Evolutionary conservation across 2,329 filamentous ascomycete species (phyloP).

Genomic region (Verticillium nonalfalfae): DNA sequence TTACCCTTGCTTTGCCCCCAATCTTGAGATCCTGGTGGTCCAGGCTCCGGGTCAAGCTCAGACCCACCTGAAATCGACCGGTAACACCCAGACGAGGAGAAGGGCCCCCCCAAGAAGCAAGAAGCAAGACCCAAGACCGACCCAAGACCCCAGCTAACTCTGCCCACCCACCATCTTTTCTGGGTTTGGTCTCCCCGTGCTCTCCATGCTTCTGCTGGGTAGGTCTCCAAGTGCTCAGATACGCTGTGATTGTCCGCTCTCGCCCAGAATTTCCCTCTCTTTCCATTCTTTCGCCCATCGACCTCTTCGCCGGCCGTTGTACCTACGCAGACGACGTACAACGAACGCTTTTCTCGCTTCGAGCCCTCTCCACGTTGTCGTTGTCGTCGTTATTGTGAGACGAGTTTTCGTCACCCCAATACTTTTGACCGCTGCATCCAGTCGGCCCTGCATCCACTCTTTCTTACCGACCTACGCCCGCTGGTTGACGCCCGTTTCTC

Average conservation of each 20-base stretch:
- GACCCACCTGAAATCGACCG: neutral
- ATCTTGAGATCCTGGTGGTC: neutral
- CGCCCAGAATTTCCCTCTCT: neutral
- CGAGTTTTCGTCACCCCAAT: neutral
- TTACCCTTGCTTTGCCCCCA: neutral
- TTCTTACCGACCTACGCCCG: neutral
- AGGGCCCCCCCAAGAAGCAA: neutral
- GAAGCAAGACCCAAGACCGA: neutral
- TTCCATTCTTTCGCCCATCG: neutral
- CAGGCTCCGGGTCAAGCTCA: neutral
- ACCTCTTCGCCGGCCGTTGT: neutral
- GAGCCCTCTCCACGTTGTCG: neutral
- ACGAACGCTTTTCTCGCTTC: neutral
- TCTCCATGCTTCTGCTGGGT: neutral
- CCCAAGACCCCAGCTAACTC: neutral
- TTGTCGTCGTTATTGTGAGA: neutral
- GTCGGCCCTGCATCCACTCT: neutral
- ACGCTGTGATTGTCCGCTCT: neutral
- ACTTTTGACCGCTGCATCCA: neutral
- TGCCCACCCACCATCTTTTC: neutral
- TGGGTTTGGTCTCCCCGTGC: neutral
- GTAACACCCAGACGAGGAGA: neutral
- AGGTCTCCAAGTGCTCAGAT: neutral
- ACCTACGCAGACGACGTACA: neutral
- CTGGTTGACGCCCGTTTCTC: neutral